Evolutionary conservation across 129 eudicot genomes (phyloP).

Genomic region (Helianthus annuus): DNA sequence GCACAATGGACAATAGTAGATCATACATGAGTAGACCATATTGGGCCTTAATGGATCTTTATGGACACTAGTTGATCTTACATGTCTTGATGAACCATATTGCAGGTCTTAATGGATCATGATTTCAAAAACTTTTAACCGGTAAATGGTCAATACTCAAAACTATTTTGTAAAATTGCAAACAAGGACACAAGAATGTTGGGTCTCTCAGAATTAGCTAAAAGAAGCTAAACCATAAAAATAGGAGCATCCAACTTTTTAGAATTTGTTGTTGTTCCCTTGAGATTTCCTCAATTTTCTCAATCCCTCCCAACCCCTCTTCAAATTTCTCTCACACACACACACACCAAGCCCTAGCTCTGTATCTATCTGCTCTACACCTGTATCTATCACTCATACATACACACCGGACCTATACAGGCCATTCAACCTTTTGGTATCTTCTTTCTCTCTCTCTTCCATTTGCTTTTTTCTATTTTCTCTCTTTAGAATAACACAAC

Average conservation of each 20-base stretch:
- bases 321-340: slow-evolving; percentile 40
- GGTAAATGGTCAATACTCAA: neutral
- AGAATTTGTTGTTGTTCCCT: too few species aligned
- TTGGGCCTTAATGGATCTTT: too few species aligned
- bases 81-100: too few species aligned
- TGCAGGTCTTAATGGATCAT: too few species aligned
- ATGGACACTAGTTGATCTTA: too few species aligned
- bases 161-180: neutral
- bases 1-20: too few species aligned
- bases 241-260: neutral
- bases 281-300: slow-evolving; percentile 8
- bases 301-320: slow-evolving; percentile 28
- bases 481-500: neutral
- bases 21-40: too few species aligned
- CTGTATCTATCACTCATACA: slow-evolving; percentile 25
- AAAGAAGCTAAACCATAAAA: neutral
- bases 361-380: neutral
- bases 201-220: neutral
- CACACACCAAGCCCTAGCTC: neutral
- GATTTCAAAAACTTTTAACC: neutral
- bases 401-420: neutral
- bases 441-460: slow-evolving; percentile 25
- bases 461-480: slow-evolving; percentile 18
- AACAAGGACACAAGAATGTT: neutral
- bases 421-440: slow-evolving; percentile 25